Evolutionary conservation across 2,329 filamentous ascomycete genomes (phyloP).

Genomic region (Colletotrichum sublineola): DNA sequence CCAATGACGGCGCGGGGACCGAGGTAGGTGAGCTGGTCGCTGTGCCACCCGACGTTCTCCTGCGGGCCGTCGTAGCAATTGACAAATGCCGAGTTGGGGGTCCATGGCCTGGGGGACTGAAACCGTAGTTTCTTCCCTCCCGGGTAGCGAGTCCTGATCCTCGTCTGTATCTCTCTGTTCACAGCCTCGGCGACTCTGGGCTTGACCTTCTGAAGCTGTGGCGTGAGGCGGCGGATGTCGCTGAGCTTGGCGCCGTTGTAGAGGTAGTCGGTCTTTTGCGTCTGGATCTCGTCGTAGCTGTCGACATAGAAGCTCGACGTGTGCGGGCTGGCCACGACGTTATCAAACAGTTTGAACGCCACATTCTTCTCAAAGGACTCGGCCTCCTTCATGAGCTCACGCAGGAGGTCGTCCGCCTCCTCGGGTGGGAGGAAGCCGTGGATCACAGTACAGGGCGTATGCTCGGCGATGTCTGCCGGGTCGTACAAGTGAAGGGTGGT

Average conservation of each 20-base stretch:
- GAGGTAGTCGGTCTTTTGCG: slow-evolving; percentile 83
- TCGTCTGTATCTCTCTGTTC: slow-evolving; percentile 79
- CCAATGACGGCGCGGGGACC: slow-evolving; percentile 91
- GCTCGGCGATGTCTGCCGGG: slow-evolving; percentile 81
- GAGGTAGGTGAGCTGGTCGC: slow-evolving; percentile 92
- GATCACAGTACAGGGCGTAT: slow-evolving; percentile 92
- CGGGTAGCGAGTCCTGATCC: slow-evolving; percentile 78
- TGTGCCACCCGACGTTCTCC: slow-evolving; percentile 91
- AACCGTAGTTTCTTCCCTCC: slow-evolving; percentile 79
- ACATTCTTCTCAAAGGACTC: slow-evolving; percentile 74
- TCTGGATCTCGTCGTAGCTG: slow-evolving; percentile 74
- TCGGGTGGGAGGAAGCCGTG: slow-evolving; percentile 86
- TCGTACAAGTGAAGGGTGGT: slow-evolving; percentile 87
- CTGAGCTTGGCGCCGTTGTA: slow-evolving; percentile 86
- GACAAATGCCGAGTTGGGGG: slow-evolving; percentile 90
- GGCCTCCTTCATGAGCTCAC: slow-evolving; percentile 81
- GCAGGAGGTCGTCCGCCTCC: slow-evolving; percentile 79
- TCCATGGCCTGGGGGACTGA: slow-evolving; percentile 81
- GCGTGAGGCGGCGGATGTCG: slow-evolving; percentile 82
- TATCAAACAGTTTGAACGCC: slow-evolving; percentile 89
- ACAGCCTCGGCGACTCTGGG: slow-evolving; percentile 79
- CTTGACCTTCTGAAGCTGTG: slow-evolving; percentile 79
- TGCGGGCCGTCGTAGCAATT: slow-evolving; percentile 90
- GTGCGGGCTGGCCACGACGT: slow-evolving; percentile 86
- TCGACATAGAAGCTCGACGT: slow-evolving; percentile 88